Percentiles rank a stretch among this genome's conserved stretches.
Evolutionary conservation across 345 rosid genomes (phyloP).

Genomic region (Kandelia obovata): DNA sequence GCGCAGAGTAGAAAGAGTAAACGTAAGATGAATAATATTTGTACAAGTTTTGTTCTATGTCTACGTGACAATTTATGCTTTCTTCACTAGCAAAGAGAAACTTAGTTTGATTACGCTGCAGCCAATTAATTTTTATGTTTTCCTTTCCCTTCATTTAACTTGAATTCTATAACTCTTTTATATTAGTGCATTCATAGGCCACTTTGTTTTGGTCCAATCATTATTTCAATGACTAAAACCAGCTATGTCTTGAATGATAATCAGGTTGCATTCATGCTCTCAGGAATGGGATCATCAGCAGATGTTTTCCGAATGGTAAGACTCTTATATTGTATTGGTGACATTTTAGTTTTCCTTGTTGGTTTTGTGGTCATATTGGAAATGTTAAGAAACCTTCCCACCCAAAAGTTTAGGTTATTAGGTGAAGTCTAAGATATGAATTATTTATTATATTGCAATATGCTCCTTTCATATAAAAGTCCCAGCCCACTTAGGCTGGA

Average conservation of each 20-base stretch:
- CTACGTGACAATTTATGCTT: neutral
- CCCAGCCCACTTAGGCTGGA: too few species aligned
- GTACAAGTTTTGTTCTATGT: slow-evolving; percentile 9
- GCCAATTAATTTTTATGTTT: too few species aligned
- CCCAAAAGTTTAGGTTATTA: too few species aligned
- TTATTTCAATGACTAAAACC: slow-evolving; percentile 2
- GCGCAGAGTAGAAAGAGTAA: slow-evolving; percentile 95
- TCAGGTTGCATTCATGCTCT: slow-evolving; percentile 93
- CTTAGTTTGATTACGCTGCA: too few species aligned
- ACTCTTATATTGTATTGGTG: neutral
- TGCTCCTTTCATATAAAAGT: too few species aligned
- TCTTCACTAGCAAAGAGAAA: neutral
- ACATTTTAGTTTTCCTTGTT: neutral
- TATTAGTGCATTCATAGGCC: too few species aligned
- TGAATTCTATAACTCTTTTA: too few species aligned
- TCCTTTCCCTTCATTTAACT: too few species aligned
- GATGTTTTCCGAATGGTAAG: slow-evolving; percentile 93
- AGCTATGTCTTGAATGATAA: slow-evolving; percentile 23
- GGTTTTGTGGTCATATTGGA: neutral
- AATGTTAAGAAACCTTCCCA: neutral
- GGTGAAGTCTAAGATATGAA: too few species aligned
- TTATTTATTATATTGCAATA: too few species aligned
- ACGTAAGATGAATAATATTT: slow-evolving; percentile 43
- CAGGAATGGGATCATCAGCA: slow-evolving; percentile 82
- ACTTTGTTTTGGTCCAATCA: too few species aligned